These are phyloP conservation scores for Termitomyces sp. DNA, from an alignment of 768 basidiomycete genomes.

Conservation along the genomic window DNA sequence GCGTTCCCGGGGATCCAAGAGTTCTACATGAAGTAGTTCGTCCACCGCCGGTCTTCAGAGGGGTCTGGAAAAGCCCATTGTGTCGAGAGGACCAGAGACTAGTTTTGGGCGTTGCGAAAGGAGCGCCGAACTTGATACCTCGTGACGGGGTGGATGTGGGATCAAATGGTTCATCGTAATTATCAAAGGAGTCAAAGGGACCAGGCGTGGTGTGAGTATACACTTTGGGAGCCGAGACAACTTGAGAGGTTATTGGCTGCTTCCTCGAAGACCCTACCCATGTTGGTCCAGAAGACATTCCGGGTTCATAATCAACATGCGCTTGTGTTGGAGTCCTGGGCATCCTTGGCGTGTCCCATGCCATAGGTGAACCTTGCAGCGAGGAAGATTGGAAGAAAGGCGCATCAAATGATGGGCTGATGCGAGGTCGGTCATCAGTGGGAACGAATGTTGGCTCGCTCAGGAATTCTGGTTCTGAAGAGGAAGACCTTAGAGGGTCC, in stretches of 20 bases:
- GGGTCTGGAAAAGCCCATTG: constrained; percentile 47
- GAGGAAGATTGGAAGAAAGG: constrained; percentile 52
- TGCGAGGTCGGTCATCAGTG: constrained; percentile 46
- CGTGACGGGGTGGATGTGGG: constrained; percentile 79
- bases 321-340: constrained; percentile 48
- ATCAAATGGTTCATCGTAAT: constrained; percentile 60
- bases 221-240: constrained; percentile 30
- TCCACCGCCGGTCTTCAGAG: constrained; percentile 30
- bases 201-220: constrained; percentile 32
- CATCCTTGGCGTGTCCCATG: constrained; percentile 36
- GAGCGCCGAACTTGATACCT: constrained; percentile 54
- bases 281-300: constrained; percentile 29
- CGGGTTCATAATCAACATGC: constrained; percentile 19
- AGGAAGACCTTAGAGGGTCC: constrained; percentile 31
- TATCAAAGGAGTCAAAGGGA: constrained; percentile 24
- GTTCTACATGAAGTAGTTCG: constrained; percentile 21
- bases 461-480: constrained; percentile 24
- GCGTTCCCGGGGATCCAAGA: constrained; percentile 21
- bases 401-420: constrained; percentile 40
- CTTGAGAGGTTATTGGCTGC: constrained; percentile 52
- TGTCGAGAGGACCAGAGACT: constrained; percentile 38
- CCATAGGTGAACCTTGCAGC: constrained; percentile 49
- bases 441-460: constrained; percentile 67
- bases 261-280: constrained; percentile 47
- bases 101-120: constrained; percentile 63